Percentiles rank a stretch among this genome's conserved stretches.
Evolutionary conservation across 768 basidiomycete genomes (phyloP).

Genomic region (Lyophyllum decastes): DNA sequence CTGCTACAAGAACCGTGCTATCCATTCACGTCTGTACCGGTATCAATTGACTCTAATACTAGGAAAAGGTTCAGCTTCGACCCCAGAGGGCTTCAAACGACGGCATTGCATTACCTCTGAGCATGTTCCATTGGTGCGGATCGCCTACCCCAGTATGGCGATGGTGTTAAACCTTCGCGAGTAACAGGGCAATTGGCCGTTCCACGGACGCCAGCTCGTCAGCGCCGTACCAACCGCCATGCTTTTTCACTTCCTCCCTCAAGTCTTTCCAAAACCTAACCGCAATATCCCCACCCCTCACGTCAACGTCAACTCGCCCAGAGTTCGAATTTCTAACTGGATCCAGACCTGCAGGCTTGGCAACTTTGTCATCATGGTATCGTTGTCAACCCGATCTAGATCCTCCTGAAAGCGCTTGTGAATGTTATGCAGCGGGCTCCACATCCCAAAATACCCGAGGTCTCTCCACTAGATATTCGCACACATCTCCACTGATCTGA

Average conservation of each 20-base stretch:
- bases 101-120: no score
- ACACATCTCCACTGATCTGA: conserved; percentile 52
- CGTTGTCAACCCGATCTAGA: conserved; percentile 32
- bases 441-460: conserved; percentile 71
- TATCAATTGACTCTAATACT: no score
- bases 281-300: conserved; percentile 61
- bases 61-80: no score
- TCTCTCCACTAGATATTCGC: conserved; percentile 66
- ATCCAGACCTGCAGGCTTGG: neutral
- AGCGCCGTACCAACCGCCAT: conserved; percentile 31
- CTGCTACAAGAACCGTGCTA: no score
- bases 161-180: conserved; percentile 25
- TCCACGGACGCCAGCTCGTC: conserved; percentile 45
- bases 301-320: conserved; percentile 18
- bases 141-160: no score
- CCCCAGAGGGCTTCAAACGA: no score
- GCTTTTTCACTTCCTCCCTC: conserved; percentile 37
- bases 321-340: neutral
- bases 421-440: conserved; percentile 69
- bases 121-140: no score
- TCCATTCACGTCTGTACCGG: no score
- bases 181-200: conserved; percentile 54
- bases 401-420: conserved; percentile 66
- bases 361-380: conserved; percentile 33
- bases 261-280: conserved; percentile 62